Conservation (phyloP, 495 filamentous ascomycete genomes). For the Neurospora sp. region DNA sequence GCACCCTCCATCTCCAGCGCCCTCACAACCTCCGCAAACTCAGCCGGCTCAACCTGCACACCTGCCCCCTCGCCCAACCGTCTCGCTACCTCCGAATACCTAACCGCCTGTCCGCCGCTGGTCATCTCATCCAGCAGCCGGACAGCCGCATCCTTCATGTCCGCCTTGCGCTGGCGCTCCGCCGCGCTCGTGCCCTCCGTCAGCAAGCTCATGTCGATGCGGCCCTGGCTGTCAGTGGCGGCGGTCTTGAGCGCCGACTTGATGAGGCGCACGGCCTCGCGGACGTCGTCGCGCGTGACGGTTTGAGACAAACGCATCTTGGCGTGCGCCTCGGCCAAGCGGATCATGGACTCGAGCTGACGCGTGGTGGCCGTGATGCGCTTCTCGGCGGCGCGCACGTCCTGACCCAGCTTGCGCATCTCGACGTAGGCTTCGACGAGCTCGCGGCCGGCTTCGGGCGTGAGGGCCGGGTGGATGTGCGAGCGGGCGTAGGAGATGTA, state of each 20-base stretch:
- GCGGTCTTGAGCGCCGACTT: slow-evolving; percentile 92
- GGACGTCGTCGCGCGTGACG: slow-evolving; percentile 75
- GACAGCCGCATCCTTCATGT: slow-evolving; percentile 74
- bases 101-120: slow-evolving; percentile 54
- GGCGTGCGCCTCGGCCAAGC: slow-evolving; percentile 89
- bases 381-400: slow-evolving; percentile 86
- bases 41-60: slow-evolving; percentile 58
- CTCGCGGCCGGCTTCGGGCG: slow-evolving; percentile 62
- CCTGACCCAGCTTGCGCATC: slow-evolving; percentile 92
- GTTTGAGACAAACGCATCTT: slow-evolving; percentile 79
- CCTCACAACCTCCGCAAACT: slow-evolving; percentile 74
- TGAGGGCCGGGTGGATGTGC: slow-evolving; percentile 72
- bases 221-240: slow-evolving; percentile 84
- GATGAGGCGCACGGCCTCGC: slow-evolving; percentile 87
- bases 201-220: slow-evolving; percentile 93
- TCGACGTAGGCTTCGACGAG: slow-evolving; percentile 84
- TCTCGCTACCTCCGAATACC: slow-evolving; percentile 65
- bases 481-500: slow-evolving; percentile 97
- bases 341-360: slow-evolving; percentile 95
- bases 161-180: slow-evolving; percentile 69
- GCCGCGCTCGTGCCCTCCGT: slow-evolving; percentile 82
- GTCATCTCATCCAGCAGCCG: slow-evolving; percentile 70
- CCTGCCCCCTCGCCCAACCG: slow-evolving; percentile 66
- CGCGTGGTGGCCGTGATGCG: slow-evolving; percentile 95
- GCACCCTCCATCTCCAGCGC: slow-evolving; percentile 75